Evolutionary conservation across 78 protist species (phyloP), one percentile per base, ranked within the genome.

Genomic region (Dictyostelium intermedium): DNA sequence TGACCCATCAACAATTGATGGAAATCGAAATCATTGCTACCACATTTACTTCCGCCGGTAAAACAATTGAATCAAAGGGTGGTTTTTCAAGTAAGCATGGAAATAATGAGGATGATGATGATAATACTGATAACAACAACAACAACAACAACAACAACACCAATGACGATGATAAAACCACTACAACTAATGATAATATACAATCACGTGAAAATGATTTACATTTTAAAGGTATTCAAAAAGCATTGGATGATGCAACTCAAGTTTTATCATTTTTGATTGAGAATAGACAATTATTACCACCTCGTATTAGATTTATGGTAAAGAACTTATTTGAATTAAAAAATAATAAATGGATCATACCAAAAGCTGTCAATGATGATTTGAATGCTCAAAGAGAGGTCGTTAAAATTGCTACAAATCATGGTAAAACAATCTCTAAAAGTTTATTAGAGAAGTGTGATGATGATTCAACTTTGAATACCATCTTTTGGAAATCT

Each of bases 291-390:
- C 35, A 37, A 14, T 11, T 47, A 0, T n/a, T 87, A 18, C 93
- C 85, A 30, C 93, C 93, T 43, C 76, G 83, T 35, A 43, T 82
- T 8, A 76, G 93, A 87, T 87, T 77, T 69, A 87, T 87, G 93
- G 27, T 87, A 20, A 87, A 87, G 80, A 87, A 87, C 45, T 76
- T 87, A 8, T 77, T 87, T 20, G 93, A 87, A 82, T 35, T 87
- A 6, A 85, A 85, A 30, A 85, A 85, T 13, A 85, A 85, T 32
- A 34, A 66, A 16, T 85, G 91, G 91, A 47, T 73, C 10, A 41
- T 39, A 5, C 50, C 82, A 7, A 56, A 73, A 23, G 32, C 77
- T 8, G 5, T 9, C 30, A 34, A 63, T n/a, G 84, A 76, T 9
- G 83, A 87, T 25, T 61, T 77, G n/a, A 39, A 10, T 14, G 56